Conservation (phyloP, 2,329 filamentous ascomycete species). For the Penicillium sp. region DNA sequence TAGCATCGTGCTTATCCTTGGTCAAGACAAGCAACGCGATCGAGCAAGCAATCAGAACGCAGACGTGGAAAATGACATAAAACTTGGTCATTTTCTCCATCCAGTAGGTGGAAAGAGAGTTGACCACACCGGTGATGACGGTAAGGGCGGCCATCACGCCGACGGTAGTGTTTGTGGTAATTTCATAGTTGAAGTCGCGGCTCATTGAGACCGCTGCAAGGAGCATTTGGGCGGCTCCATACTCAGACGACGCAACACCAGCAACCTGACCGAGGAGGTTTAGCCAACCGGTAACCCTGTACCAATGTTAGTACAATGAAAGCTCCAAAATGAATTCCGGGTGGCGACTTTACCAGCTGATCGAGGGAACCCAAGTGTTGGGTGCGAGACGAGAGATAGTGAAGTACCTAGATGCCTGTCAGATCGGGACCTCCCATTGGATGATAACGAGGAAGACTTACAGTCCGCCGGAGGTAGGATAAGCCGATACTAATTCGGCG, state of each 20-base stretch:
- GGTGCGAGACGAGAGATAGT: constrained; percentile 62
- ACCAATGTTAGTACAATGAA: background rate
- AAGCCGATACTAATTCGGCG: constrained; percentile 63
- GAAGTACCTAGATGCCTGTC: constrained; percentile 47
- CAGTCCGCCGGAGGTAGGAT: constrained; percentile 62
- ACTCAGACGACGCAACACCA: constrained; percentile 63
- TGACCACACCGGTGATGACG: constrained; percentile 59
- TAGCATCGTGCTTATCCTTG: constrained; percentile 58
- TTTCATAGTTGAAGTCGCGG: constrained; percentile 55
- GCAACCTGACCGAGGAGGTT: constrained; percentile 61
- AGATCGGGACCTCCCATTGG: background rate
- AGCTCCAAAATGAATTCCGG: too few species aligned
- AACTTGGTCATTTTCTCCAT: constrained; percentile 64
- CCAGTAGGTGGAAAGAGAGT: constrained; percentile 63
- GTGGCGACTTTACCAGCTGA: constrained; percentile 51
- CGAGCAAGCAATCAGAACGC: constrained; percentile 58
- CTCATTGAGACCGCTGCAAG: constrained; percentile 62
- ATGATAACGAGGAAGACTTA: constrained; percentile 31
- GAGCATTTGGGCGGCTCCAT: constrained; percentile 63
- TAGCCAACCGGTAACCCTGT: constrained; percentile 54
- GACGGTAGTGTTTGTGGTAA: constrained; percentile 56
- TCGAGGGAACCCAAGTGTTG: constrained; percentile 53
- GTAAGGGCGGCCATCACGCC: constrained; percentile 63
- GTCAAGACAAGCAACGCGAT: constrained; percentile 60
- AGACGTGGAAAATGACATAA: constrained; percentile 64